Percentiles rank a stretch among this genome's conserved stretches.
These are phyloP conservation scores for Corinectria fuckeliana DNA, from an alignment of 2,329 filamentous ascomycete species.

Conservation along the genomic window DNA sequence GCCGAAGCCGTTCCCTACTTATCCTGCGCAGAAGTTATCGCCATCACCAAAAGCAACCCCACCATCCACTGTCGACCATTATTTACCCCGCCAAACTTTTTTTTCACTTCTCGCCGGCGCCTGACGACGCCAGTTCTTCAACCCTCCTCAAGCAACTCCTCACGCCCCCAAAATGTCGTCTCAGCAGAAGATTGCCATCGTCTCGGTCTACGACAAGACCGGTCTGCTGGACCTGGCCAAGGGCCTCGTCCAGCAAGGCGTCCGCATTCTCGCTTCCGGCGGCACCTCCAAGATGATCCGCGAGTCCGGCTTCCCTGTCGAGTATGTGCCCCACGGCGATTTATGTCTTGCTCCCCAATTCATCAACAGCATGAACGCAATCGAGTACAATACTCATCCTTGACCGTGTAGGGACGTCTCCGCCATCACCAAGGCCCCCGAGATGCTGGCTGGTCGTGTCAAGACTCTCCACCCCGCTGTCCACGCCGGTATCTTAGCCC, in stretches of 20 bases:
- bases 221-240: slow-evolving; percentile 92
- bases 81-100: slow-evolving; percentile 41
- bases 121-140: slow-evolving; percentile 27
- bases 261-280: slow-evolving; percentile 91
- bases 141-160: slow-evolving; percentile 17
- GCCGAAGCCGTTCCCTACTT: neutral
- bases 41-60: slow-evolving; percentile 12
- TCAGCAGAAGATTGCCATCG: slow-evolving; percentile 76
- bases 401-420: slow-evolving; percentile 78
- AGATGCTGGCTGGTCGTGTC: slow-evolving; percentile 85
- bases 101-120: slow-evolving; percentile 30
- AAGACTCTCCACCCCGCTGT: slow-evolving; percentile 98
- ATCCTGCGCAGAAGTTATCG: neutral
- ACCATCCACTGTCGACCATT: slow-evolving; percentile 19
- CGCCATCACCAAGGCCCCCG: slow-evolving; percentile 93
- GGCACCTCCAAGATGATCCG: slow-evolving; percentile 96
- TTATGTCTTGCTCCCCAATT: neutral
- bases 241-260: slow-evolving; percentile 86
- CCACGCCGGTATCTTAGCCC: slow-evolving; percentile 88
- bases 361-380: no score
- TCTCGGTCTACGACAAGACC: slow-evolving; percentile 99
- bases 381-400: slow-evolving; percentile 1
- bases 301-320: slow-evolving; percentile 93
- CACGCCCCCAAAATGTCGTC: slow-evolving; percentile 44
- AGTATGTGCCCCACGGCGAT: slow-evolving; percentile 64